phyloP scores from a whole-genome alignment of 2,329 filamentous ascomycete genomes.

The Karstenula rhodostoma region DNA sequence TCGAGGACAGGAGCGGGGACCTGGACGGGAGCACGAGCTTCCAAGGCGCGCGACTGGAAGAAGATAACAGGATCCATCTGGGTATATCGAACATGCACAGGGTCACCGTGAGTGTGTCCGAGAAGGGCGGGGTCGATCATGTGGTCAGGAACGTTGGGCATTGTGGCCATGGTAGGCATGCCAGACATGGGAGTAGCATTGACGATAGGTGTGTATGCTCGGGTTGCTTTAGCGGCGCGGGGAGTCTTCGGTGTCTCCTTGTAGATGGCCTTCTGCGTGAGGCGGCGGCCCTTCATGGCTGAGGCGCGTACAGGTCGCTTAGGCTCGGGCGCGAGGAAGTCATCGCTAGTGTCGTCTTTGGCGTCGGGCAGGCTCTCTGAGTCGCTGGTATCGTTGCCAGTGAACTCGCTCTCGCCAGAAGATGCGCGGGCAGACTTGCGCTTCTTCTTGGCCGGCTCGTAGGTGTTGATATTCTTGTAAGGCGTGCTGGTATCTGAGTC shows the following conservation, averaged over 20 bases:
- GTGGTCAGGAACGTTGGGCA: not conserved
- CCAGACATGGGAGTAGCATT: not conserved
- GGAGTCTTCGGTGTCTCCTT: not conserved
- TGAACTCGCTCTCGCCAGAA: slow-evolving; percentile 17
- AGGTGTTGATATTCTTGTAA: not conserved
- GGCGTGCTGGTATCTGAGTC: not conserved
- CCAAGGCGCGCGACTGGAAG: slow-evolving; percentile 15
- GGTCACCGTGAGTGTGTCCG: not conserved
- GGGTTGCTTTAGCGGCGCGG: not conserved
- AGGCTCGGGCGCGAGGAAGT: not conserved
- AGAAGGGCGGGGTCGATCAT: slow-evolving; percentile 20
- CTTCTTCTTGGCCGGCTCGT: not conserved
- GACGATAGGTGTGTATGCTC: not conserved
- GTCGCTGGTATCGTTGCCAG: not conserved
- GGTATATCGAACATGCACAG: no score
- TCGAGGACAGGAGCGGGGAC: slow-evolving; percentile 28
- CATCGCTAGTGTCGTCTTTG: slow-evolving; percentile 2
- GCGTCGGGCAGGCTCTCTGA: not conserved
- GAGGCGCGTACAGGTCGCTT: slow-evolving; percentile 2
- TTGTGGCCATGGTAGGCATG: not conserved
- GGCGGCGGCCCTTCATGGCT: slow-evolving; percentile 1
- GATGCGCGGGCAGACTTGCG: slow-evolving; percentile 7
- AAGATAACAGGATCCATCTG: slow-evolving; percentile 19
- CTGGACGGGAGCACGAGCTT: slow-evolving; percentile 11
- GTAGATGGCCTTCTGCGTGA: not conserved